These are phyloP conservation scores for Linnemannia hyalina DNA, from an alignment of 192 early-diverging fungal genomes.

Conservation along the genomic window DNA sequence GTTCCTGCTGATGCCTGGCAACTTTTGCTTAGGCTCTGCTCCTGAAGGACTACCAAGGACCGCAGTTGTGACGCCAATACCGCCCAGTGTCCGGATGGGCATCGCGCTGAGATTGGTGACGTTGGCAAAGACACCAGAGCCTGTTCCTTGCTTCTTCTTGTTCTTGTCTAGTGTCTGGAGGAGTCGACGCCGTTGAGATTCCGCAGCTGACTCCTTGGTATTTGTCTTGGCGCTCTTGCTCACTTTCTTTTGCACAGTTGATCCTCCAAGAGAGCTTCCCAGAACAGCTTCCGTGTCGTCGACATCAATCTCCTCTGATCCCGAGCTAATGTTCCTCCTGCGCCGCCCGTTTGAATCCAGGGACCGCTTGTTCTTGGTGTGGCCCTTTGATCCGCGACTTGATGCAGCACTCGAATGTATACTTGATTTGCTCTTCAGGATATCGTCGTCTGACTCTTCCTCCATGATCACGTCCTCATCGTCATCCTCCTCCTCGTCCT, in stretches of 20 bases:
- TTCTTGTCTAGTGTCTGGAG: constrained; percentile 38
- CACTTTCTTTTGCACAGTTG: constrained; percentile 22
- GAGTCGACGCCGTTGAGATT: constrained; percentile 43
- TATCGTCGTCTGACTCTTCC: constrained; percentile 26
- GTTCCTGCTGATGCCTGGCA: constrained; percentile 37
- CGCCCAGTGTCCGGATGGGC: constrained; percentile 45
- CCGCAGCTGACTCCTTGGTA: constrained; percentile 30
- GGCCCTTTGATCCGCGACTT: constrained; percentile 7
- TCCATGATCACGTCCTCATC: constrained; percentile 28
- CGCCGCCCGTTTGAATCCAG: constrained; percentile 23
- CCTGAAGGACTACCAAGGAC: background rate
- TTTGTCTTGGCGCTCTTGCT: constrained; percentile 7
- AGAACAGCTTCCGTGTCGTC: constrained; percentile 44
- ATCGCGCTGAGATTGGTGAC: constrained; percentile 31
- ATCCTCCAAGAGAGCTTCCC: constrained; percentile 27
- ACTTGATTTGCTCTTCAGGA: constrained; percentile 10
- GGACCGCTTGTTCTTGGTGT: constrained; percentile 8
- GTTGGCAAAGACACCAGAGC: constrained; percentile 8
- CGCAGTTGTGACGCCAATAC: constrained; percentile 14
- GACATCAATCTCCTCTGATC: constrained; percentile 50
- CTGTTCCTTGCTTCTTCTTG: constrained; percentile 31
- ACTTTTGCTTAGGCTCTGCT: constrained; percentile 34
- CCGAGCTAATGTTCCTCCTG: constrained; percentile 28
- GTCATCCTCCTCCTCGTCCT: constrained; percentile 22
- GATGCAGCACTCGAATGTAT: constrained; percentile 10